These are phyloP conservation scores for Penstemon eatonii DNA, from an alignment of 257 asterid species.

Conservation along the genomic window DNA sequence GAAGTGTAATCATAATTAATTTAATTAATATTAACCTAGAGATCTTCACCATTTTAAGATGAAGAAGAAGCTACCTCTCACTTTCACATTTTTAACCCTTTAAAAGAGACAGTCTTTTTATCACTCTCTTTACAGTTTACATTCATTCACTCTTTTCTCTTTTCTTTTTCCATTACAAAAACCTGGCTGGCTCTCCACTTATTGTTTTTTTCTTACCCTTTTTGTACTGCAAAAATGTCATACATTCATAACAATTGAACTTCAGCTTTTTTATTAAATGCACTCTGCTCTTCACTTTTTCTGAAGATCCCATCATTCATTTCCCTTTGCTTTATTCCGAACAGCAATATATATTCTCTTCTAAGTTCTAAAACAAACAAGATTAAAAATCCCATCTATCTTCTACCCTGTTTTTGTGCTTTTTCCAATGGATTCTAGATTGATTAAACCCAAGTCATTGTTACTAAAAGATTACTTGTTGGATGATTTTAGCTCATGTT, in stretches of 20 bases:
- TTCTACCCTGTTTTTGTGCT: not conserved
- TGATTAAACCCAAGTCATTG: constrained; percentile 30
- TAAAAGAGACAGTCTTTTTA: constrained; percentile 17
- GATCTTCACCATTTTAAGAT: constrained; percentile 57
- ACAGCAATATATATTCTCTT: not conserved
- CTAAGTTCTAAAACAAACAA: not conserved
- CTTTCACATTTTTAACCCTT: constrained; percentile 38
- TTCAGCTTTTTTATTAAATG: constrained; percentile 23
- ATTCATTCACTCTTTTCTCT: constrained; percentile 17
- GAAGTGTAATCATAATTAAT: not conserved
- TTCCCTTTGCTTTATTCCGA: constrained; percentile 28
- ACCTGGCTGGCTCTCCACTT: constrained; percentile 26
- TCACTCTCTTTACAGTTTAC: constrained; percentile 7
- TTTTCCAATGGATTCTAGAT: constrained; percentile 37
- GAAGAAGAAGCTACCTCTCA: constrained; percentile 53
- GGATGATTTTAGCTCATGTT: constrained; percentile 56
- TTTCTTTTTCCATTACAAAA: constrained; percentile 16
- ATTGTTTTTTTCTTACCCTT: constrained; percentile 23
- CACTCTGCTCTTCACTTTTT: not conserved
- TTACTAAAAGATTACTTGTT: constrained; percentile 44
- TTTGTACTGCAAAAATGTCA: constrained; percentile 20
- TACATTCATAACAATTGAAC: constrained; percentile 23
- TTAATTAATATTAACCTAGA: constrained; percentile 37
- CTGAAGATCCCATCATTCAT: constrained; percentile 22
- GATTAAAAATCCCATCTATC: not conserved